These are phyloP conservation scores for Pyrus communis DNA, from an alignment of 306 rosid species.

Conservation along the genomic window DNA sequence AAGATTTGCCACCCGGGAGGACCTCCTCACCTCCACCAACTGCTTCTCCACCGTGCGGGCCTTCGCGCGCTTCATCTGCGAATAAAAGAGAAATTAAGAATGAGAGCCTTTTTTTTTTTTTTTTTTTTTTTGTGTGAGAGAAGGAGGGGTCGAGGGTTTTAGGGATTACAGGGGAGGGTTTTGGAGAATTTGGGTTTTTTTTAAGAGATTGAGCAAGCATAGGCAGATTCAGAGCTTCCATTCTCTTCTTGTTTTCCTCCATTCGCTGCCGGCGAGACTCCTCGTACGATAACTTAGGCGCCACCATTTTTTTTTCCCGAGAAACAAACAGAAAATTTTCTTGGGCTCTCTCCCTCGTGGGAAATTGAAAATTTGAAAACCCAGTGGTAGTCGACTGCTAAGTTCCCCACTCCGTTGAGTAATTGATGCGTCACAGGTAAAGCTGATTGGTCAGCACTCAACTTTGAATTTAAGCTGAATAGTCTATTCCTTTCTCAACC, in stretches of 20 bases:
- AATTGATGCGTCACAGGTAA: no score
- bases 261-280: slow-evolving; percentile 54
- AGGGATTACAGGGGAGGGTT: slow-evolving; percentile 35
- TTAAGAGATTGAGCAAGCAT: slow-evolving; percentile 48
- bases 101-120: not conserved
- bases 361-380: not conserved
- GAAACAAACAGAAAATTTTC: not conserved
- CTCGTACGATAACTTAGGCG: slow-evolving; percentile 41
- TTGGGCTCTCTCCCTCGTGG: not conserved
- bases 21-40: slow-evolving; percentile 53
- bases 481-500: not conserved
- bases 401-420: no score
- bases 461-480: not conserved
- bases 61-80: slow-evolving; percentile 42
- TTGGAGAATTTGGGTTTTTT: slow-evolving; percentile 36
- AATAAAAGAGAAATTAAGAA: not conserved
- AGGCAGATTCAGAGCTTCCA: slow-evolving; percentile 69
- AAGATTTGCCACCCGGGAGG: slow-evolving; percentile 54
- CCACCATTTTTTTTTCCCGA: slow-evolving; percentile 22
- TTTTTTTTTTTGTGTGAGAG: not conserved
- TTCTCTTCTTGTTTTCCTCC: slow-evolving; percentile 68
- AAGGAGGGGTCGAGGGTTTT: not conserved
- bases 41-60: slow-evolving; percentile 33
- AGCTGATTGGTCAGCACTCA: not conserved
- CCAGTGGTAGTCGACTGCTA: not conserved